phyloP scores from a whole-genome alignment of 1,284 basidiomycete species.

The Peniophora sp. region DNA sequence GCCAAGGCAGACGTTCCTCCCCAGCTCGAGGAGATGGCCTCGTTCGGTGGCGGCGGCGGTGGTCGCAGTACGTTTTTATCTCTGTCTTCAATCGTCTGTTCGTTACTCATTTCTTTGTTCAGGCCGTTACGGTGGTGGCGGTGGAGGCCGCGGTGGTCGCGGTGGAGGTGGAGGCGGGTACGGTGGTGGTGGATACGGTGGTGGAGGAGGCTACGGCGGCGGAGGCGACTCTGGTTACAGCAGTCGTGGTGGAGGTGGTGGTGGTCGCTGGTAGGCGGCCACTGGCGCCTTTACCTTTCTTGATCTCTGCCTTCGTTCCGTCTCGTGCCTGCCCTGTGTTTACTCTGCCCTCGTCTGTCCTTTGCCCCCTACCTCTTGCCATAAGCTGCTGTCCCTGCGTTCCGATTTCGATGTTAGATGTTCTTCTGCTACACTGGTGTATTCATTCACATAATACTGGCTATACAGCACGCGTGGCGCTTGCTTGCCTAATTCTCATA shows the following conservation, averaged over 20 bases:
- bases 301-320: no score
- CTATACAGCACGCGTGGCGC: no score
- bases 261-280: constrained; percentile 34
- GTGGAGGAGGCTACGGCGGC: constrained; percentile 31
- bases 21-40: constrained; percentile 90
- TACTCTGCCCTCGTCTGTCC: no score
- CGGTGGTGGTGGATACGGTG: constrained; percentile 20
- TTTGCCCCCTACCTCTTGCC: no score
- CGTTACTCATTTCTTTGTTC: constrained; percentile 6
- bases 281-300: no score
- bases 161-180: constrained; percentile 31
- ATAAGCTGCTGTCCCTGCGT: no score
- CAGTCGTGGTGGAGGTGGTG: constrained; percentile 20
- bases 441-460: no score
- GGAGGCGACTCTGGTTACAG: constrained; percentile 9
- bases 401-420: background rate
- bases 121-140: constrained; percentile 55
- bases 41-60: constrained; percentile 74
- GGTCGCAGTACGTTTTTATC: constrained; percentile 51
- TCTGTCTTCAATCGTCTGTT: background rate
- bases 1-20: constrained; percentile 85
- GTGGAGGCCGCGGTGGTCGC: constrained; percentile 40
- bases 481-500: no score
- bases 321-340: no score
- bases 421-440: no score